Evolutionary conservation across 345 rosid species (phyloP), one percentile per base, ranked within the genome.

Genomic region (Lumnitzera racemosa): DNA sequence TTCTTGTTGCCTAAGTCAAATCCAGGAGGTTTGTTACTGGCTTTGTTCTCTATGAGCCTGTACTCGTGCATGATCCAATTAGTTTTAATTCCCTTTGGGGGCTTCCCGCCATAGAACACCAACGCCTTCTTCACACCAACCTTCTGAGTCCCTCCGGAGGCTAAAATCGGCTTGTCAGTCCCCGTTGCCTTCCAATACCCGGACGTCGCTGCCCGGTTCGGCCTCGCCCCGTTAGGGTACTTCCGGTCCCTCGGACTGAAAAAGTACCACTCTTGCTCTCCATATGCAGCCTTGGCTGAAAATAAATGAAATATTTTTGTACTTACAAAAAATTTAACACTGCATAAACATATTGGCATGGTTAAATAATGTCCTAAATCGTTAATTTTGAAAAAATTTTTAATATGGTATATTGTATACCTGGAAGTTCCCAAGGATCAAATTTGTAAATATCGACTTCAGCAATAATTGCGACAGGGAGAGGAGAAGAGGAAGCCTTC

Each of bases 151-250:
- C 89, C 96, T 0, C 74, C 78, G 1, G 87, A 76, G 11, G 84
- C 74, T 53, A 90, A 49, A 12, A 94, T 87, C 25, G 99, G 97
- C 78, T 90, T 94, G 67, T 94, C 99, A 2, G 95, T 94, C 43
- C 99, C 99, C 0, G 99, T 94, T 0, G 99, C 99, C 78, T 94
- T 94, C 99, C 99, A 94, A 61, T 94, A 94, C 46, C 99, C 99
- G 0, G 99, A 90, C 13, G 96, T 90, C 0, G 99, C 97, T 0
- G 96, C 99, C 67, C 97, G 56, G 75, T 94, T 94, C 3, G 99
- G 99, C 74, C 99, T 74, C 16, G 91, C 97, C 29, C 99, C 97
- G 51, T 94, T 94, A 49, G 99, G 99, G 54, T 94, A 94, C 74
- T 94, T 94, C 68, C 97, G 69, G 66, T 94, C 99, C 51, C 99